Evolutionary conservation across 2,329 filamentous ascomycete genomes (phyloP), one percentile per base, ranked within the genome.

Genomic region (Ceratocystis ficicola): DNA sequence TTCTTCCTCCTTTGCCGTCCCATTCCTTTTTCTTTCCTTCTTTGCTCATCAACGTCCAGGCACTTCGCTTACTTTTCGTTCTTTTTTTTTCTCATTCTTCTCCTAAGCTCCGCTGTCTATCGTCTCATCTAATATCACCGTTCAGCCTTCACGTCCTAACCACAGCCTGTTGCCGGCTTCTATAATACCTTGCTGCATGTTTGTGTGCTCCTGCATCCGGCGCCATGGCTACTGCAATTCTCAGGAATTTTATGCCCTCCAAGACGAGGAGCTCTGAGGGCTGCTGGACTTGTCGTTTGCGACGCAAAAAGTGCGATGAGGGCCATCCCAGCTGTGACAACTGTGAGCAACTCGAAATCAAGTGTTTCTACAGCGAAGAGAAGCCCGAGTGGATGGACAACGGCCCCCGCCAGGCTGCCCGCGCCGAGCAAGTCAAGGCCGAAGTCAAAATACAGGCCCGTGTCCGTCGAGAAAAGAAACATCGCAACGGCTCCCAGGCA

Each of bases 231-330:
- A 61, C 66, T n/a, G 36, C 36, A 41, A 64, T 67, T 59, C 50
- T 67, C 20, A 59, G 66, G 17, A 67, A 65, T 63, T 30, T 67
- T 41, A 67, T 67, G 59, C 63, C 63, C 41, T 67, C 64, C 7
- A 68, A 68, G 63, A 41, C 67, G 15, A 65, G 67, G 25, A 68
- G 67, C 57, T 68, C 67, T 3, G 67, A 68, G 28, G 81, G 81
- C 67, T 85, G 83, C 71, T 85, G 81, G 81, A 85, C 82, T 1
- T 86, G 83, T 70, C 79, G 82, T 25, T 76, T 85, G 10, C 79
- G 83, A 22, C 81, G 81, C 69, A 86, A 86, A 71, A 85, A 84
- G 70, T 86, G 83, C 71, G 81, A 84, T 68, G 80, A 83, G 70
- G 74, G 70, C 28, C 77, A 75, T 1, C 82, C 83, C 10, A 71